Conservation (phyloP, 169 alveolate genomes). For the Eimeria praecox region DNA sequence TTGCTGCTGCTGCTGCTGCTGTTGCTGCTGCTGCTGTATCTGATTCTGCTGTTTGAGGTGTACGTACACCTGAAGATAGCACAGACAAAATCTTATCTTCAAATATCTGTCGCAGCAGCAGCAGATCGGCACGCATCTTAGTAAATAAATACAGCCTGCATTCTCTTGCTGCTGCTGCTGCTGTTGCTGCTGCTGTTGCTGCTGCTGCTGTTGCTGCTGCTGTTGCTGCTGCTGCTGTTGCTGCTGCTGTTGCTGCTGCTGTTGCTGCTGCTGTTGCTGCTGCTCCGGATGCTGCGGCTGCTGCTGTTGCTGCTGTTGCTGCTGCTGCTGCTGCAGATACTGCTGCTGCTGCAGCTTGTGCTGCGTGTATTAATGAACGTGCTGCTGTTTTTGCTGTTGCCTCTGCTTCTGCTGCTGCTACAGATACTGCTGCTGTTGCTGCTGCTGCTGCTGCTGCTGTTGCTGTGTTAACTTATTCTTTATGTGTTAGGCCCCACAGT, state of each 20-base stretch:
- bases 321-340: conserved; percentile 16
- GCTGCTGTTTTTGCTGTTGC: not conserved
- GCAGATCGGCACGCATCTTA: too few species aligned
- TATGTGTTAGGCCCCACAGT: too few species aligned
- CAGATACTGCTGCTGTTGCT: not conserved
- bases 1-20: too few species aligned
- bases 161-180: conserved; percentile 17
- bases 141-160: not conserved
- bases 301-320: not conserved
- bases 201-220: not conserved
- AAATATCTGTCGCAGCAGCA: too few species aligned
- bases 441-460: too few species aligned
- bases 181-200: conserved; percentile 14
- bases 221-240: not conserved
- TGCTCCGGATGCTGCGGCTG: not conserved
- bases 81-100: too few species aligned
- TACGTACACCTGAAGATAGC: too few species aligned
- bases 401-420: not conserved
- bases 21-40: too few species aligned
- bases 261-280: too few species aligned
- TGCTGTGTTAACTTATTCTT: too few species aligned
- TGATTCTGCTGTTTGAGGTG: too few species aligned
- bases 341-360: conserved; percentile 4
- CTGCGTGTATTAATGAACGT: too few species aligned
- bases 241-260: not conserved